Base-by-base conservation (phyloP, 495 filamentous ascomycete species). In the Annulohypoxylon moriforme region DNA sequence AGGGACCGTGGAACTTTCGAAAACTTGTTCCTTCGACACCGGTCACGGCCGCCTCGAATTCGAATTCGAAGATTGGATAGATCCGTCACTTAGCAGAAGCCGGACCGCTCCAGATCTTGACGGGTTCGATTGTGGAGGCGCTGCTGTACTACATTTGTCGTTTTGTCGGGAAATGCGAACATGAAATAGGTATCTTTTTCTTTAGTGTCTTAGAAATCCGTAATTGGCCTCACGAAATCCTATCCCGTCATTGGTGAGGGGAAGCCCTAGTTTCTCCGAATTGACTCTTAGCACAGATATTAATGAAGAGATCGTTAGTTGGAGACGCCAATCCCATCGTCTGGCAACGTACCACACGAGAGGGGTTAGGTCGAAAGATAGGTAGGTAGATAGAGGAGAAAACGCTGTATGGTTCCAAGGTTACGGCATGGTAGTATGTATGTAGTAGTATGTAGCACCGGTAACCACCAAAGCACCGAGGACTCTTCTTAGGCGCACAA, bases 1-100 rank as follows among this genome's bases (percentile, higher is more conserved):
- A 69, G 71, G 71, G 62, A 66, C 61, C 57, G 31, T 73, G 38
- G 71, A 73, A 73, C 50, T 64, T 67, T 73, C 66, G 42, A 73
- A 73, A 73, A 66, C 71, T 69, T 73, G 71, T 73, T 73, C 71
- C 71, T 67, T 69, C n/a, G 18, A 56, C 50, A 60, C 66, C 42
- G 55, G 64, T 64, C 61, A 52, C 55, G 62, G 56, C 62, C 33
- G 34, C 56, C 34, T 46, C 47, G 50, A 69, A 58, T 50, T 65
- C 53, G 47, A 52, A 52, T 52, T 29, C 47, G 25, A 27, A 64
- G 55, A 68, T 60, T 66, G 66, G 71, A 18, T 67, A 73, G 66
- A 67, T 69, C 71, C 71, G 55, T 68, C 25, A 52, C 18, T 49
- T 58, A 67, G 38, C 62, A 59, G 18, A n/a, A 64, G 46, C 59